Percentiles rank a stretch among this genome's conserved stretches.
Conservation (phyloP, 495 filamentous ascomycete species). For the Aspergillus asperescens region DNA sequence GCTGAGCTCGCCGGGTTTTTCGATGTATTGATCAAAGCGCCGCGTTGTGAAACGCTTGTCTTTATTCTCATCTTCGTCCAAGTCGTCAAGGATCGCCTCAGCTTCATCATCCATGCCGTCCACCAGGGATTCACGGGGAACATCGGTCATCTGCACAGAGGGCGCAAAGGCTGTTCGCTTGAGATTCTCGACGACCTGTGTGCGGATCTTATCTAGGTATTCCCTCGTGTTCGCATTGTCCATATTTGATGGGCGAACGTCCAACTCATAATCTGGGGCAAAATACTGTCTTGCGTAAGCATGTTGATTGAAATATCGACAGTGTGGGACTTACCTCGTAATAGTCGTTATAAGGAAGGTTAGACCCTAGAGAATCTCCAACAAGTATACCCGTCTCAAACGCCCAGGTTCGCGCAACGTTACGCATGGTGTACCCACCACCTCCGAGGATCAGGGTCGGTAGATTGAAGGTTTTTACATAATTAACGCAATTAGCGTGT, state of each 20-base stretch:
- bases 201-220: slow-evolving; percentile 94
- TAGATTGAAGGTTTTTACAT: slow-evolving; percentile 85
- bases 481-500: slow-evolving; percentile 96
- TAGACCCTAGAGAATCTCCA: slow-evolving; percentile 67
- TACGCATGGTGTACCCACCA: slow-evolving; percentile 98
- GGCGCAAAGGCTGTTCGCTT: slow-evolving; percentile 82
- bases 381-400: slow-evolving; percentile 92
- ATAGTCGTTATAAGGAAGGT: slow-evolving; percentile 96
- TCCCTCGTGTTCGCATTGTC: slow-evolving; percentile 95
- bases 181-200: slow-evolving; percentile 86
- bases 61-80: slow-evolving; percentile 85
- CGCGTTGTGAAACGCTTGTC: slow-evolving; percentile 80
- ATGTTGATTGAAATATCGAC: background rate
- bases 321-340: slow-evolving; percentile 66
- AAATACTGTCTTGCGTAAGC: slow-evolving; percentile 68
- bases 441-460: slow-evolving; percentile 91
- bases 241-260: slow-evolving; percentile 96
- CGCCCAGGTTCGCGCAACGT: slow-evolving; percentile 95
- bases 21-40: slow-evolving; percentile 72
- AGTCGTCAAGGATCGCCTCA: slow-evolving; percentile 81
- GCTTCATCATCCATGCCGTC: slow-evolving; percentile 73
- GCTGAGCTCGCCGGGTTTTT: slow-evolving; percentile 67
- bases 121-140: slow-evolving; percentile 67
- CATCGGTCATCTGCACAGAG: slow-evolving; percentile 90
- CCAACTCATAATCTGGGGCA: slow-evolving; percentile 90